Conservation (phyloP, 257 asterid genomes). For the Marsdenia floribunda region DNA sequence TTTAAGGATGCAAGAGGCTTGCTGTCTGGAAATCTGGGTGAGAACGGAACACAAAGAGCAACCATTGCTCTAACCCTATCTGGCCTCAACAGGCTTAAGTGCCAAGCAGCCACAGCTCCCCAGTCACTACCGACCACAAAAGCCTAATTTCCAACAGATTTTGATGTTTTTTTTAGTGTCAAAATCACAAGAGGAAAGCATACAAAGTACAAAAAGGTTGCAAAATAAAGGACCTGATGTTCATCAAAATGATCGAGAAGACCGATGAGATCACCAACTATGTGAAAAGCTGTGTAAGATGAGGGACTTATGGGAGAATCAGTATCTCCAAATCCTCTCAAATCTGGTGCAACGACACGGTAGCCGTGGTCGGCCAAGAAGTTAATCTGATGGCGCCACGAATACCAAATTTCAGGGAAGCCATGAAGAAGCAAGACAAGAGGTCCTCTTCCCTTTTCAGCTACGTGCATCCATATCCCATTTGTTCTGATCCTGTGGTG, state of each 20-base stretch:
- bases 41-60: conserved; percentile 36
- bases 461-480: conserved; percentile 52
- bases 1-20: conserved; percentile 26
- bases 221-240: conserved; percentile 22
- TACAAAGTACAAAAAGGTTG: background rate
- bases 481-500: conserved; percentile 36
- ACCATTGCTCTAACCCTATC: conserved; percentile 39
- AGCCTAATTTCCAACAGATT: conserved; percentile 18
- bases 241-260: conserved; percentile 43
- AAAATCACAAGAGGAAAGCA: background rate
- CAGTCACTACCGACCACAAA: conserved; percentile 46
- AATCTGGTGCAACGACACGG: conserved; percentile 47
- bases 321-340: conserved; percentile 49
- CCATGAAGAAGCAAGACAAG: conserved; percentile 49
- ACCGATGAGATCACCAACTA: conserved; percentile 45
- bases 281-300: conserved; percentile 44
- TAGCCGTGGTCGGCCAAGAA: conserved; percentile 32
- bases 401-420: conserved; percentile 44
- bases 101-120: conserved; percentile 55
- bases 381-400: conserved; percentile 46
- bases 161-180: background rate
- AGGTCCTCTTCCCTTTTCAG: conserved; percentile 48
- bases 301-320: conserved; percentile 37
- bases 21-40: conserved; percentile 23
- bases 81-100: conserved; percentile 40